phyloP scores from a whole-genome alignment of 305 asterid genomes.

The Solanum aculeatissimum region DNA sequence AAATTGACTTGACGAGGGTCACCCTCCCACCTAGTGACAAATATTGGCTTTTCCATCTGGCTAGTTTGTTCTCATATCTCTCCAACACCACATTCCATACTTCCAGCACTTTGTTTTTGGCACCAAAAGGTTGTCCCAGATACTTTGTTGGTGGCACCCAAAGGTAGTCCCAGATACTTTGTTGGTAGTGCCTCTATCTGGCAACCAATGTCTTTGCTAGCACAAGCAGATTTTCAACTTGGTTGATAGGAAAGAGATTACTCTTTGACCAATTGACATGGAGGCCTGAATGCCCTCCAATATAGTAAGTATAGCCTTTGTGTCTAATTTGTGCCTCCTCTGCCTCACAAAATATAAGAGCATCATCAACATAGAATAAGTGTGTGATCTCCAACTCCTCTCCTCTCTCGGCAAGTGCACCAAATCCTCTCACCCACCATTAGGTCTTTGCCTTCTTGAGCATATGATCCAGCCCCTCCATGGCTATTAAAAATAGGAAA shows the following conservation, averaged over 20 bases:
- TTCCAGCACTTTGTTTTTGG: background rate
- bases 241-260: background rate
- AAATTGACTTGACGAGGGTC: background rate
- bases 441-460: background rate
- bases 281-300: background rate
- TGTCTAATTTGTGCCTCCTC: background rate
- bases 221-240: background rate
- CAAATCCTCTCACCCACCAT: background rate
- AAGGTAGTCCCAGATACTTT: background rate
- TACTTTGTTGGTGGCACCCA: background rate
- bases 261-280: background rate
- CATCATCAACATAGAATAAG: background rate
- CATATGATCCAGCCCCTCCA: background rate
- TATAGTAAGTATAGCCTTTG: background rate
- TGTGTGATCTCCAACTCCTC: background rate
- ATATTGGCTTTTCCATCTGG: background rate
- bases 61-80: background rate
- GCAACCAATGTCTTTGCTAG: background rate
- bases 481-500: background rate
- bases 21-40: background rate
- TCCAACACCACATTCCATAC: background rate
- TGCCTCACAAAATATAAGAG: background rate
- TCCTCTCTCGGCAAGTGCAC: background rate
- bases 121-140: background rate
- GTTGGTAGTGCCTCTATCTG: background rate